Base-by-base conservation (phyloP, 2,329 filamentous ascomycete species). In the Colletotrichum chlorophyti region DNA sequence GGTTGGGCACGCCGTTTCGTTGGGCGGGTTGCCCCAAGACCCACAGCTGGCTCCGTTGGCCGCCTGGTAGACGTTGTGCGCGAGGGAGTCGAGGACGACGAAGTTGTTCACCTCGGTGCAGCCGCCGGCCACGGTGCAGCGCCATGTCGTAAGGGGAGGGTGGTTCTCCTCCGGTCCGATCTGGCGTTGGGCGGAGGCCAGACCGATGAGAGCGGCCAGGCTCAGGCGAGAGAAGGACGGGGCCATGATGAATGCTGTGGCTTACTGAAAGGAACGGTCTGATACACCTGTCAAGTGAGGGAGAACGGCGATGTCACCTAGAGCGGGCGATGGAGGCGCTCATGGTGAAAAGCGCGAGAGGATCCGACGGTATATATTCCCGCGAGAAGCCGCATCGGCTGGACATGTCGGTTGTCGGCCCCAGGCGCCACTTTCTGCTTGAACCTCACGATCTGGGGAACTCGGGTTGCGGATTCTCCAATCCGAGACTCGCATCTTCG, bases 111-210 rank as follows among this genome's bases (percentile, higher is more conserved):
- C 73, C 42, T 73, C 63, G 48, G 73, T 74, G 69, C 82, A 85
- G 47, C 83, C 82, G 7, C 71, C 71, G 4, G 67, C 69, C 27
- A 75, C 78, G 19, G 81, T 83, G 71, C 82, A 85, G 60, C 79
- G 75, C 67, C 74, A 83, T 3, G 82, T 84, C 4, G 72, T 76
- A 48, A 85, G 68, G 64, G 75, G 75, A 27, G 82, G 82, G 51
- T 84, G 82, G 21, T 75, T 72, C 64, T 84, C 81, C 5, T 74
- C 70, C 9, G 65, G 68, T 21, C 68, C 68, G 58, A 74, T 72
- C n/a, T 74, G 71, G n/a, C 69, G 70, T 62, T 79, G 77, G 5
- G 71, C 75, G 37, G 68, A 53, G n/a, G 65, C 63, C n/a, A 72
- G 61, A 17, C 67, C 63, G 24, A 65, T 45, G 38, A 70, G 49